These are phyloP conservation scores for Geotrichum candidum DNA, from an alignment of 1,139 yeast genomes.

Conservation along the genomic window DNA sequence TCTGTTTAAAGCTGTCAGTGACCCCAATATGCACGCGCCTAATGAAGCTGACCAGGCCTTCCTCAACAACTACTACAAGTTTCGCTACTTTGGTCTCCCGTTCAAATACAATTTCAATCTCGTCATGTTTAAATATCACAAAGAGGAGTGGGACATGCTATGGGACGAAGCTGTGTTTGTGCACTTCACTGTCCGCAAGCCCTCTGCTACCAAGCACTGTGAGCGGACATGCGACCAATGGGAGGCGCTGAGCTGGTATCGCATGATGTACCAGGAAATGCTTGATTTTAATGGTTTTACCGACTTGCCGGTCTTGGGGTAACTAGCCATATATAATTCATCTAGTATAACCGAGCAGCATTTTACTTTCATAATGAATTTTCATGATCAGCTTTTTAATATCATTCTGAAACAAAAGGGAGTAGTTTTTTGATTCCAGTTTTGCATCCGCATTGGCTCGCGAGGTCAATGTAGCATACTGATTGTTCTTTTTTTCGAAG, in stretches of 20 bases:
- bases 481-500: neutral
- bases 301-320: slow-evolving; percentile 22
- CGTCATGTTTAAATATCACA: slow-evolving; percentile 22
- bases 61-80: slow-evolving; percentile 23
- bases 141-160: slow-evolving; percentile 22
- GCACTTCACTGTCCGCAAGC: slow-evolving; percentile 22
- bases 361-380: neutral
- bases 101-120: slow-evolving; percentile 26
- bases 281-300: slow-evolving; percentile 23
- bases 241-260: slow-evolving; percentile 24
- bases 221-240: slow-evolving; percentile 19
- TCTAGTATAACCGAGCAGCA: neutral
- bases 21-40: slow-evolving; percentile 26
- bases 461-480: too few relatives aligned
- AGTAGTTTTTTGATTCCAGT: too few relatives aligned
- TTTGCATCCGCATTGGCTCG: too few relatives aligned
- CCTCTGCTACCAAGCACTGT: slow-evolving; percentile 9
- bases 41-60: slow-evolving; percentile 29
- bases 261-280: slow-evolving; percentile 24
- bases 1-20: slow-evolving; percentile 24
- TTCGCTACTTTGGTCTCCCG: slow-evolving; percentile 24
- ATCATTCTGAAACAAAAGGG: too few relatives aligned
- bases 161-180: slow-evolving; percentile 27
- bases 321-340: neutral
- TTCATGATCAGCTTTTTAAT: too few relatives aligned